Evolutionary conservation across 2,329 filamentous ascomycete genomes (phyloP).

Genomic region (Ophiostoma himal-ulmi): DNA sequence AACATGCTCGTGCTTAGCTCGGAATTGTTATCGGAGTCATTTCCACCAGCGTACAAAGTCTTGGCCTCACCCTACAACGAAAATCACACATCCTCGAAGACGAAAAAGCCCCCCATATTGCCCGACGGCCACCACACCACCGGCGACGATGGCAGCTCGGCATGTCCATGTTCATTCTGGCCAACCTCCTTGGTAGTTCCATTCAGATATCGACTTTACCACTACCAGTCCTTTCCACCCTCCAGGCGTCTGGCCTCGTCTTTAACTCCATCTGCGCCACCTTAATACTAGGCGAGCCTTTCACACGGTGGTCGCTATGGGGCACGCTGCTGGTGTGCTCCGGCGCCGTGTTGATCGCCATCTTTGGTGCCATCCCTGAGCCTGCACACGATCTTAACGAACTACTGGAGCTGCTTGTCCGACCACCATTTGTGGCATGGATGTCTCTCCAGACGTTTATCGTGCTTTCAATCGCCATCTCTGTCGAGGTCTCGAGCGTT

Average conservation of each 20-base stretch:
- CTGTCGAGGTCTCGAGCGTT: constrained; percentile 52
- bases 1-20: constrained; percentile 50
- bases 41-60: constrained; percentile 89
- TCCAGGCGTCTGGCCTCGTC: constrained; percentile 91
- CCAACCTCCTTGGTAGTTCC: constrained; percentile 89
- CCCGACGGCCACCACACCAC: constrained; percentile 79
- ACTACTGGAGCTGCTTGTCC: constrained; percentile 66
- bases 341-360: constrained; percentile 85
- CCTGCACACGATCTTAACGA: constrained; percentile 84
- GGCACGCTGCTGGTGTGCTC: constrained; percentile 82
- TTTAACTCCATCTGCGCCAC: constrained; percentile 99
- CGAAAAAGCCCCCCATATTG: constrained; percentile 74
- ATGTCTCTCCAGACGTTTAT: constrained; percentile 74
- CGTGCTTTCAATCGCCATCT: constrained; percentile 61
- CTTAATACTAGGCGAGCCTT: constrained; percentile 84
- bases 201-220: constrained; percentile 97
- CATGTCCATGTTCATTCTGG: constrained; percentile 94
- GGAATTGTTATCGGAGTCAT: constrained; percentile 89
- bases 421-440: constrained; percentile 77
- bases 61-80: constrained; percentile 91
- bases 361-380: constrained; percentile 89
- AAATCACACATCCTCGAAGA: constrained; percentile 98
- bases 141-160: constrained; percentile 92
- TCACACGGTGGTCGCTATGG: constrained; percentile 86
- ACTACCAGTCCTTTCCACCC: constrained; percentile 84